These are phyloP conservation scores for Bolboschoenoplectus hybrid DNA, from an alignment of 202 grass and related monocot genomes.

Conservation along the genomic window DNA sequence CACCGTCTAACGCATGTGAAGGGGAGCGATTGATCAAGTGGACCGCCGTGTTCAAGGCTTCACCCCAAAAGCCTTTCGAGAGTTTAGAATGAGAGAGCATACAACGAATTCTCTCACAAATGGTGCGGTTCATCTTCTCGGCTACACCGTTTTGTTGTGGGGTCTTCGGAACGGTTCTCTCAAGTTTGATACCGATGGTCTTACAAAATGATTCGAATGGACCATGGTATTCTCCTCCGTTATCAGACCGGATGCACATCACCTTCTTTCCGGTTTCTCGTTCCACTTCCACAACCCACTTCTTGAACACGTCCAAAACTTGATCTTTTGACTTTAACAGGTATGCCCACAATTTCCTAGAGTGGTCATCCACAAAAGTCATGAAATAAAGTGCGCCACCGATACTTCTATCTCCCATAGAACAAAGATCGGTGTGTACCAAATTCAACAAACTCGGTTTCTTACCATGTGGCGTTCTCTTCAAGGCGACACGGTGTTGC, in stretches of 20 bases:
- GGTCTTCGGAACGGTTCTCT: background rate
- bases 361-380: too few species aligned
- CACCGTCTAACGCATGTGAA: too few species aligned
- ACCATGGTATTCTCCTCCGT: background rate
- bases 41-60: background rate
- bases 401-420: background rate
- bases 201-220: too few species aligned
- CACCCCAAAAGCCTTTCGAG: too few species aligned
- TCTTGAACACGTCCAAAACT: too few species aligned
- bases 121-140: background rate
- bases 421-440: background rate
- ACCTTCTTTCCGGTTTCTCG: background rate
- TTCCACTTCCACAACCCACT: constrained; percentile 10
- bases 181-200: too few species aligned
- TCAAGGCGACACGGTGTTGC: constrained; percentile 10
- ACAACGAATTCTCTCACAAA: background rate
- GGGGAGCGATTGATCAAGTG: too few species aligned
- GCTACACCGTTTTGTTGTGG: constrained; percentile 4
- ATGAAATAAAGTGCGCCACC: background rate
- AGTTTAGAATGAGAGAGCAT: constrained; percentile 34
- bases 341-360: too few species aligned
- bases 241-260: too few species aligned
- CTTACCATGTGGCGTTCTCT: too few species aligned
- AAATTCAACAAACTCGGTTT: too few species aligned
- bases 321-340: too few species aligned